phyloP scores from a whole-genome alignment of 306 rosid species.

The Sphenostylis stenocarpa region DNA sequence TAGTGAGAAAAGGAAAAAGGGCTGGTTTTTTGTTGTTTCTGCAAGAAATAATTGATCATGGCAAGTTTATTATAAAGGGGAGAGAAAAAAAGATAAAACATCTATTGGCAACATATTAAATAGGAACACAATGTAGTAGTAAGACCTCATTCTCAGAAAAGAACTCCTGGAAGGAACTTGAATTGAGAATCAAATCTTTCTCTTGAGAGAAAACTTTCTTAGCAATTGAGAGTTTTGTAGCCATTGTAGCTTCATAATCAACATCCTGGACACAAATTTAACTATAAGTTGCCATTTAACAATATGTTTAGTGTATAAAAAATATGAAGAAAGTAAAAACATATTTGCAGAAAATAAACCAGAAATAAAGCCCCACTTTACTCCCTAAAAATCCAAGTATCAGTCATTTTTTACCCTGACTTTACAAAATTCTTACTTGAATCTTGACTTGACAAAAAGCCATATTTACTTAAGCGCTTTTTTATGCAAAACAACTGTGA shows the following conservation, averaged over 20 bases:
- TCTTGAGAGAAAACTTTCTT: constrained; percentile 73
- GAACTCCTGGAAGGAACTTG: constrained; percentile 69
- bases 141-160: constrained; percentile 83
- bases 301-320: not conserved
- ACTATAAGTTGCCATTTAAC: constrained; percentile 16
- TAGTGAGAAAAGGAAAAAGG: not conserved
- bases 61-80: constrained; percentile 19
- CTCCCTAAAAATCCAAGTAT: not conserved
- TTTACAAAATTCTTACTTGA: not conserved
- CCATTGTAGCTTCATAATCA: constrained; percentile 86
- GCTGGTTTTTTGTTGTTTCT: not conserved
- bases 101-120: constrained; percentile 18
- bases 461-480: not conserved
- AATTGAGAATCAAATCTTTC: constrained; percentile 70
- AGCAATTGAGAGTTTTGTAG: constrained; percentile 79
- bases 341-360: constrained; percentile 20
- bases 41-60: not conserved
- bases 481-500: not conserved
- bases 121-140: constrained; percentile 12
- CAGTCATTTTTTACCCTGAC: not conserved
- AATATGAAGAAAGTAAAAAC: not conserved
- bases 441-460: not conserved
- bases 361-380: not conserved
- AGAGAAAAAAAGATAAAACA: not conserved
- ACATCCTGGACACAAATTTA: constrained; percentile 59